Base-by-base conservation (phyloP, 768 basidiomycete species). In the Lentinus tigrinus region DNA sequence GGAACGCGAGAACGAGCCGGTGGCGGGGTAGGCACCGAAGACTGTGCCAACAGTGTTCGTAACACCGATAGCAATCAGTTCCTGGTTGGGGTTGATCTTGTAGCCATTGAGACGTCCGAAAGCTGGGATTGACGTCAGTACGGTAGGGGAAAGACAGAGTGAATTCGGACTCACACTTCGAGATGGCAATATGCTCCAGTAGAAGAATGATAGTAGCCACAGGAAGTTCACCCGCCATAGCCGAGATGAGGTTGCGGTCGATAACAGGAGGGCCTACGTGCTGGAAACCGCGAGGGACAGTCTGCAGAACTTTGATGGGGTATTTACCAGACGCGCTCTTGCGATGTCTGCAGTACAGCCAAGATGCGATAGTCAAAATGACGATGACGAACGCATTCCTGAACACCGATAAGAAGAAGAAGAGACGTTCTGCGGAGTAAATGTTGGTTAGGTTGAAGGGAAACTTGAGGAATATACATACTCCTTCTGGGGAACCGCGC, bases 1-100 rank as follows among this genome's bases (percentile, higher is more conserved):
- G 3, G 95, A 91, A n/a, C 97, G 91, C 38, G 95, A 97, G 82
- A 99, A 99, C 1, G 95, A 98, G 2, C 97, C 97, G 13, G 97
- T 99, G 0, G 96, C 93, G 9, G 97, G 95, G 72, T 97, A 98
- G 0, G 95, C 96, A 52, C 74, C 82, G 72, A 99, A 98, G 64
- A 91, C 77, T 16, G 92, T 89, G 3, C 96, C 96, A 61, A 97
- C 68, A 1, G 91, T 91, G 72, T 96, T 96, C 17, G 94, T 91
- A 19, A 98, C 93, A n/a, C 96, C 96, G 64, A 99, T 98, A 40
- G 96, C 95, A 65, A 98, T 91, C 48, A 98, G 81, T 71, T 97
- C 95, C 72, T 97, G 95, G 74, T 93, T 93, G 2, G 95, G 92
- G 59, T 92, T 84, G 64, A 93, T 92, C 71, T 91, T 96, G 79